phyloP scores from a whole-genome alignment of 2,329 filamentous ascomycete genomes.

The Cercospora nicotianae region DNA sequence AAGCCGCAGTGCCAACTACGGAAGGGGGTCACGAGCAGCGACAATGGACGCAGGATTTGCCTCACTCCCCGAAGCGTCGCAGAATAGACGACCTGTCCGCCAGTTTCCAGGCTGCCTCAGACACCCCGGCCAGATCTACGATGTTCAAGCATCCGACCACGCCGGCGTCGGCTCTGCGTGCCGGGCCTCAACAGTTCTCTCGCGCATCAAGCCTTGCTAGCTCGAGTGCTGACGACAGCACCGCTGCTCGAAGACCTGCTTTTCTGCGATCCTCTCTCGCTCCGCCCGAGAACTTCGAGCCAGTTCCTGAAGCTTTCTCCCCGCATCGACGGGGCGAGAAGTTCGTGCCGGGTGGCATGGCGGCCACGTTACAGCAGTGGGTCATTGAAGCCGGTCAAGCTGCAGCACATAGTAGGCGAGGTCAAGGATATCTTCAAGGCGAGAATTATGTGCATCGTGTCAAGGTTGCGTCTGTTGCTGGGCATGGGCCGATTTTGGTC shows the following conservation, averaged over 20 bases:
- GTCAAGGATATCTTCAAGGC: constrained; percentile 27
- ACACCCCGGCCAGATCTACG: constrained; percentile 18
- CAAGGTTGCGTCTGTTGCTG: constrained; percentile 23
- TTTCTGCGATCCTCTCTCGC: constrained; percentile 42
- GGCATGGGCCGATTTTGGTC: constrained; percentile 25
- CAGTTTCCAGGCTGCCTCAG: constrained; percentile 9
- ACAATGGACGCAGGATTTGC: constrained; percentile 19
- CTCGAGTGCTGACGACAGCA: constrained; percentile 11
- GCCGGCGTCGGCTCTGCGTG: constrained; percentile 22
- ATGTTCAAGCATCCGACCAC: constrained; percentile 26
- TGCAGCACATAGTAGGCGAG: constrained; percentile 30
- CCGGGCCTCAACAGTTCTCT: constrained; percentile 18
- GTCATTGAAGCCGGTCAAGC: constrained; percentile 47
- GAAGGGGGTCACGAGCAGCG: constrained; percentile 10
- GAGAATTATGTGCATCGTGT: constrained; percentile 31
- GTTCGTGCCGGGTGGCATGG: constrained; percentile 52
- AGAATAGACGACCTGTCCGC: constrained; percentile 23
- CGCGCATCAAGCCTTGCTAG: constrained; percentile 19
- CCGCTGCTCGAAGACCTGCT: constrained; percentile 35
- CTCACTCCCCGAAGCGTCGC: constrained; percentile 36
- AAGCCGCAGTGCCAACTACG: constrained; percentile 23
- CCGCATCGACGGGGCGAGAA: constrained; percentile 53
- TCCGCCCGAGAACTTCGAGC: constrained; percentile 37
- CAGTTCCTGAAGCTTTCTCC: constrained; percentile 55
- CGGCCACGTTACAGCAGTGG: constrained; percentile 52